phyloP scores from a whole-genome alignment of 768 basidiomycete species.

The Lactarius trivialis region DNA sequence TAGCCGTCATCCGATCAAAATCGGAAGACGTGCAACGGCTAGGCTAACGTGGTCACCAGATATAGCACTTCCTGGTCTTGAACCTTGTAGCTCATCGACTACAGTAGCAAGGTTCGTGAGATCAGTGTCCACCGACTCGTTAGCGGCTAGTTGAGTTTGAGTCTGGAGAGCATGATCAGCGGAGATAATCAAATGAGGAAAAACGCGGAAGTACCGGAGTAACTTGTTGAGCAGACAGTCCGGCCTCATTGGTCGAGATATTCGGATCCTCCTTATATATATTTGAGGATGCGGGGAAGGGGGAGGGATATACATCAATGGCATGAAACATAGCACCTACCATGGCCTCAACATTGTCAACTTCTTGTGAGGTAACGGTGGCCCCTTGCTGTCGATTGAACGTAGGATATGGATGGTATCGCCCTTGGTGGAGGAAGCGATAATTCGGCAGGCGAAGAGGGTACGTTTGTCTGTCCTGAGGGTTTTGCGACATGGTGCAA shows the following conservation, averaged over 20 bases:
- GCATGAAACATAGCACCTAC: neutral
- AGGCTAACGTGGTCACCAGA: neutral
- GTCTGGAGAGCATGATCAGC: neutral
- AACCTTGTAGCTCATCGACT: slow-evolving; percentile 11
- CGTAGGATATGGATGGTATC: slow-evolving; percentile 21
- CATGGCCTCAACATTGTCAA: neutral
- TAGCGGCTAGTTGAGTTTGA: neutral
- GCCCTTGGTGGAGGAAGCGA: slow-evolving; percentile 21
- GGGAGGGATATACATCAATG: neutral
- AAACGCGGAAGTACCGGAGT: neutral
- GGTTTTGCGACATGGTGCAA: slow-evolving; percentile 14
- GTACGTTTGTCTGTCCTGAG: slow-evolving; percentile 14
- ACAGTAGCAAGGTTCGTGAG: slow-evolving; percentile 5
- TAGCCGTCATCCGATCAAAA: neutral
- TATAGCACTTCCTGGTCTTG: neutral
- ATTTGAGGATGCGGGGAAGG: neutral
- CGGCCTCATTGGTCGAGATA: neutral
- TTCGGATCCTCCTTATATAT: neutral
- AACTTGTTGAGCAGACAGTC: neutral
- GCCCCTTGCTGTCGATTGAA: slow-evolving; percentile 15
- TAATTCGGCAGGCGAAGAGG: slow-evolving; percentile 23
- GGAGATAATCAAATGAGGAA: neutral
- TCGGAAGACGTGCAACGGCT: slow-evolving; percentile 8
- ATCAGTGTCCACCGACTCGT: neutral
- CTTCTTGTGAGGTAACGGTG: neutral